Conservation (phyloP, 2,329 filamentous ascomycete species). For the Elsinoe australis region DNA sequence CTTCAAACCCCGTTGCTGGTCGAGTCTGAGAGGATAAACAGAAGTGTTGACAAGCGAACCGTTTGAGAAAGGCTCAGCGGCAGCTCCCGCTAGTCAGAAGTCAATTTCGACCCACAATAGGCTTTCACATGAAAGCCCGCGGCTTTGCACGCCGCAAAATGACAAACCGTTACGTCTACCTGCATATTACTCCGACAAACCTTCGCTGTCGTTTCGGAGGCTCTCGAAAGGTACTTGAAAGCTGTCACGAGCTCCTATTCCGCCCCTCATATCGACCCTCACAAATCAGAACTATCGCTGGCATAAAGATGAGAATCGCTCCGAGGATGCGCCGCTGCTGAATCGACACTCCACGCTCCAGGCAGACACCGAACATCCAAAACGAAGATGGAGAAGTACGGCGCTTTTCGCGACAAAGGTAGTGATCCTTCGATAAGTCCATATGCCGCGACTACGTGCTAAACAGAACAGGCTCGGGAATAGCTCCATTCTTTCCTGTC, state of each 20-base stretch:
- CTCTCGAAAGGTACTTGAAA: conserved; percentile 5
- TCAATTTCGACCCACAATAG: neutral
- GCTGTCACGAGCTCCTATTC: conserved; percentile 12
- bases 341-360: neutral
- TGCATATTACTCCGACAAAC: conserved; percentile 9
- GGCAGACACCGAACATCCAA: neutral
- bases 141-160: neutral
- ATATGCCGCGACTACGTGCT: conserved; percentile 4
- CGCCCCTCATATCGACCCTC: neutral
- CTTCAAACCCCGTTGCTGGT: conserved; percentile 11
- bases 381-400: conserved; percentile 78
- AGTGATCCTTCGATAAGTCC: conserved; percentile 23
- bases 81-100: neutral
- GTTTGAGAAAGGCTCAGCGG: neutral
- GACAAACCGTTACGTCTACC: conserved; percentile 12
- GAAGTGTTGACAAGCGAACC: conserved; percentile 5
- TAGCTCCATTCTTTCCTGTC: conserved; percentile 88
- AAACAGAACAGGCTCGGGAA: conserved; percentile 66
- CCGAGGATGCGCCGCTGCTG: conserved; percentile 11
- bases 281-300: neutral
- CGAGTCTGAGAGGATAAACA: conserved; percentile 5
- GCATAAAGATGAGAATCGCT: conserved; percentile 12
- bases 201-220: neutral
- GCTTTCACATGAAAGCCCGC: conserved; percentile 5
- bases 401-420: conserved; percentile 87